Percentiles rank a stretch among this genome's conserved stretches.
These are phyloP conservation scores for Phialophora expanda DNA, from an alignment of 2,329 filamentous ascomycete species.

Conservation along the genomic window DNA sequence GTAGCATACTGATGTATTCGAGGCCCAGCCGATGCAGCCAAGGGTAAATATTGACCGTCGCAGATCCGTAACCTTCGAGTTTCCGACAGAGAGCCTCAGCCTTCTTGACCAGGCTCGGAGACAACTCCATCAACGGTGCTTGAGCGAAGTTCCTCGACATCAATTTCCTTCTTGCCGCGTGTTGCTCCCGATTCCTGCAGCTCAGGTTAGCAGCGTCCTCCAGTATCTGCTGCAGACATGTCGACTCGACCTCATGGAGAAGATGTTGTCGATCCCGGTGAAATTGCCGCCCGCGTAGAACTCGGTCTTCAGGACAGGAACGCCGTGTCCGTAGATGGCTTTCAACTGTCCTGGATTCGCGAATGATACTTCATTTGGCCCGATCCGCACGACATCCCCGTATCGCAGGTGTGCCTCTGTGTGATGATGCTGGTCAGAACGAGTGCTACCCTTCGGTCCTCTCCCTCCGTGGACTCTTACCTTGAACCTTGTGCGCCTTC, in stretches of 20 bases:
- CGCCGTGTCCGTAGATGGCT: conserved; percentile 60
- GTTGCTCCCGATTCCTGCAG: conserved; percentile 7
- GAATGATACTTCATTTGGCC: conserved; percentile 26
- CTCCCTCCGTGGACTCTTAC: neutral
- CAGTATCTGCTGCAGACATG: neutral
- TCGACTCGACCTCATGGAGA: conserved; percentile 10
- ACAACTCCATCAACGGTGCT: conserved; percentile 6
- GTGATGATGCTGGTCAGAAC: neutral
- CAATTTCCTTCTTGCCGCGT: conserved; percentile 4
- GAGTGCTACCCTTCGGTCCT: neutral
- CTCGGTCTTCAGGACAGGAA: conserved; percentile 32
- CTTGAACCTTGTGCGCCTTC: conserved; percentile 12
- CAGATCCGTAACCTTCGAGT: neutral
- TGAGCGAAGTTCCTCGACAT: conserved; percentile 11
- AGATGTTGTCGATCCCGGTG: conserved; percentile 14
- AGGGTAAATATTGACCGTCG: conserved; percentile 5
- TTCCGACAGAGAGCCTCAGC: neutral
- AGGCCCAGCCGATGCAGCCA: conserved; percentile 10
- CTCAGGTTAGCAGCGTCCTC: neutral
- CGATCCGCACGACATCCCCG: conserved; percentile 25
- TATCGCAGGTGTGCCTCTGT: conserved; percentile 20
- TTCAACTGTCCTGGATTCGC: conserved; percentile 63
- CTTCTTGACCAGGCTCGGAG: neutral
- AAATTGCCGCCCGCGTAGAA: conserved; percentile 18
- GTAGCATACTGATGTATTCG: conserved; percentile 1